Conservation (phyloP, 805 yeast species). For the Ogataea allantospora region DNA sequence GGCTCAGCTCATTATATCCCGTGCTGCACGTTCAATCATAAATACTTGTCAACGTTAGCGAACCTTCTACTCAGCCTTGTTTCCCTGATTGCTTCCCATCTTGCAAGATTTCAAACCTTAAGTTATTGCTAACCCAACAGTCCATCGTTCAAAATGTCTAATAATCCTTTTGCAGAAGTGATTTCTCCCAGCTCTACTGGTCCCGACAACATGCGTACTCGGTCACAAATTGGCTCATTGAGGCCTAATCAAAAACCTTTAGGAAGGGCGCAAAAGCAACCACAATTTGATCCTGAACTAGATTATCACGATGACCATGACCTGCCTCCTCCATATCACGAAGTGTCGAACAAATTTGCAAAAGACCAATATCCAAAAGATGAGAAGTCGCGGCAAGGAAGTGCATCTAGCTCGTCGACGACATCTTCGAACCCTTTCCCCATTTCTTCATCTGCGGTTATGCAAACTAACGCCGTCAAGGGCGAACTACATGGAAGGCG, state of each 20-base stretch:
- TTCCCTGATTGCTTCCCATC: neutral
- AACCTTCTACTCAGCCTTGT: neutral
- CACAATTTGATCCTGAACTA: slow-evolving; percentile 27
- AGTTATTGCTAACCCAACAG: slow-evolving; percentile 7
- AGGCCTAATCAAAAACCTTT: slow-evolving; percentile 31
- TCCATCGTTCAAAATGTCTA: slow-evolving; percentile 31
- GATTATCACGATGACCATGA: slow-evolving; percentile 27
- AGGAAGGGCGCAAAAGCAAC: neutral
- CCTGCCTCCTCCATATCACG: slow-evolving; percentile 68
- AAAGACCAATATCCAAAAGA: slow-evolving; percentile 53
- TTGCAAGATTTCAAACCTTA: neutral
- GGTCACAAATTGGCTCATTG: slow-evolving; percentile 23
- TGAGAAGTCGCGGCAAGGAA: slow-evolving; percentile 35
- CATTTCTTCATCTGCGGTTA: slow-evolving; percentile 14
- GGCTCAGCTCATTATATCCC: no score
- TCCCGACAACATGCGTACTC: slow-evolving; percentile 25
- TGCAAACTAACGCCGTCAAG: slow-evolving; percentile 8
- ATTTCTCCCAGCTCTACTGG: slow-evolving; percentile 39
- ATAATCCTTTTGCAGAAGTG: slow-evolving; percentile 55
- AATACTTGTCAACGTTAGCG: neutral
- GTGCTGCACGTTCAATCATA: neutral
- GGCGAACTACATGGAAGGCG: slow-evolving; percentile 26
- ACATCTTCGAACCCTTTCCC: slow-evolving; percentile 31
- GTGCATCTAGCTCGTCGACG: slow-evolving; percentile 12
- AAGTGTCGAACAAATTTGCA: slow-evolving; percentile 48